Conservation (phyloP, 2,329 filamentous ascomycete species). For the Fusarium concolor region DNA sequence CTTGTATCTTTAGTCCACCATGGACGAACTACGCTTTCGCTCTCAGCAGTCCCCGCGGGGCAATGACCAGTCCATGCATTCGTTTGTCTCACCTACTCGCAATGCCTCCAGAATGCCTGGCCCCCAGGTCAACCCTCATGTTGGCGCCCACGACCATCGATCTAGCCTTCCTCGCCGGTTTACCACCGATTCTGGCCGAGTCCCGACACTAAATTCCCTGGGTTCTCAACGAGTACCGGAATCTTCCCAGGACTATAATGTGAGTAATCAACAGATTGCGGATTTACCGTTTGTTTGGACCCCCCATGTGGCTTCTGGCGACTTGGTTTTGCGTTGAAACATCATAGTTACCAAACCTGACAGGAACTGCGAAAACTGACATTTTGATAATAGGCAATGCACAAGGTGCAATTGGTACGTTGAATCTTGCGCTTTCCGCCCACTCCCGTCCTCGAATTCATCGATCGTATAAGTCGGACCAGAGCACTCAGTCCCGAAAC, state of each 20-base stretch:
- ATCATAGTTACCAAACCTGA: background rate
- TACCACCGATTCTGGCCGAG: conserved; percentile 88
- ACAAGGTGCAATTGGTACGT: conserved; percentile 83
- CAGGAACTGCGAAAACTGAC: conserved; percentile 38
- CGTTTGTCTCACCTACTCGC: conserved; percentile 79
- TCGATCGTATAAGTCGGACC: background rate
- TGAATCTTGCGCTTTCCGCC: conserved; percentile 6
- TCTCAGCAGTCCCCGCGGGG: conserved; percentile 79
- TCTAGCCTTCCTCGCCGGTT: conserved; percentile 88
- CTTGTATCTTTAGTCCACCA: conserved; percentile 58
- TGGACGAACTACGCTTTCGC: conserved; percentile 85
- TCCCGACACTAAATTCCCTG: conserved; percentile 75
- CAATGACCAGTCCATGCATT: conserved; percentile 78
- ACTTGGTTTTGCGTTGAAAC: conserved; percentile 24
- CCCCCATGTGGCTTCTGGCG: background rate
- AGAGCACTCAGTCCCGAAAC: conserved; percentile 4
- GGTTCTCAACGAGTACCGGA: conserved; percentile 59
- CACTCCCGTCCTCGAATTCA: background rate
- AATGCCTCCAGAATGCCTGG: conserved; percentile 73
- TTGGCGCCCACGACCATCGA: conserved; percentile 73
- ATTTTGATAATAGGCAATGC: conserved; percentile 64
- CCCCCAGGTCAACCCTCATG: conserved; percentile 56
- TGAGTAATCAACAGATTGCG: conserved; percentile 46
- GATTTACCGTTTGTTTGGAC: conserved; percentile 2
- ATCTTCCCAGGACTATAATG: conserved; percentile 61